Evolutionary conservation across 768 basidiomycete species (phyloP), one percentile per base, ranked within the genome.

Genomic region (Russula sp.): DNA sequence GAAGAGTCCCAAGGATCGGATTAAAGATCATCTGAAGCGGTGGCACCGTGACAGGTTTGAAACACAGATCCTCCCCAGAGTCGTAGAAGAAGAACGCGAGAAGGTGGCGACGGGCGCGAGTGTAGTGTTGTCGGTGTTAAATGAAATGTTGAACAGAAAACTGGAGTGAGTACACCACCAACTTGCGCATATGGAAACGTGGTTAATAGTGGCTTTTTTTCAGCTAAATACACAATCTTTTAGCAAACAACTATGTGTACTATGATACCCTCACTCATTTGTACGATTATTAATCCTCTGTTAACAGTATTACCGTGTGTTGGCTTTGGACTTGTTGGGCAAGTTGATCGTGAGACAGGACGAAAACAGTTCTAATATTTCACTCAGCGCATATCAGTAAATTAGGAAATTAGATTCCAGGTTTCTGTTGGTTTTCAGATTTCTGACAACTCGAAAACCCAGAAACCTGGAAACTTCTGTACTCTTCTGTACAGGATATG

Each of bases 101-200:
- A 81, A 73, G 70, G 88, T 92, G 56, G 81, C 83, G 74, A 81
- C 82, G 62, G 90, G 86, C n/a, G 88, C 88, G 1, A 89, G 88
- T 28, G 75, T 76, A 30, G 90, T 93, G 57, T 85, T 84, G 55
- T 79, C 89, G 67, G 82, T 78, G 72, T 79, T 92, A 61, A 90
- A 87, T 74, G 85, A 88, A 70, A 77, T 92, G 59, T 76, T 90
- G 78, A 79, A 76, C 57, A 81, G 78, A 68, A 76, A 69, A n/a
- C n/a, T n/a, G n/a, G n/a, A n/a, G n/a, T n/a, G n/a, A n/a, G n/a
- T n/a, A n/a, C n/a, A n/a, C n/a, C n/a, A n/a, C n/a, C n/a, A n/a
- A n/a, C n/a, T n/a, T n/a, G n/a, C n/a, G n/a, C n/a, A n/a, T n/a
- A n/a, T n/a, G n/a, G n/a, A n/a, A n/a, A n/a, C n/a, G n/a, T 32